Percentiles rank a stretch among this genome's conserved stretches.
Evolutionary conservation across 768 basidiomycete genomes (phyloP).

Genomic region (Boletus tomentosulus): DNA sequence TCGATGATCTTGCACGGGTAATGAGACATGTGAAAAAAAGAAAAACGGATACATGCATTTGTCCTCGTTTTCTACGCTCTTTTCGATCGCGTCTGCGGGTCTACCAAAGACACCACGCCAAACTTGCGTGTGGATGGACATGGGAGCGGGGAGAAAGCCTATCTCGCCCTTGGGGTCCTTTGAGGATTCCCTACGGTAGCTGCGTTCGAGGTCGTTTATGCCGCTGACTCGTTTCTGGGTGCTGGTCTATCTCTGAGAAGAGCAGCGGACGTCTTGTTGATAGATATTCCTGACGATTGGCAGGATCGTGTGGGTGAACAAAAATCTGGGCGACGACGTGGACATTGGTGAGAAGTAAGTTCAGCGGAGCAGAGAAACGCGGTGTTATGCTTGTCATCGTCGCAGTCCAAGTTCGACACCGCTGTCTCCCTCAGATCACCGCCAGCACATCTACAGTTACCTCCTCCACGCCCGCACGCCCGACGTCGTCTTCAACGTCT

Average conservation of each 20-base stretch:
- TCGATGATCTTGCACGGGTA: slow-evolving; percentile 68
- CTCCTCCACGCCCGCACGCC: slow-evolving; percentile 69
- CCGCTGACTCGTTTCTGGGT: slow-evolving; percentile 94
- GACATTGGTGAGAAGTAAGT: slow-evolving; percentile 49
- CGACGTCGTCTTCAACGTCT: slow-evolving; percentile 71
- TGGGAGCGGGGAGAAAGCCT: slow-evolving; percentile 84
- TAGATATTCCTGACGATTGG: too few relatives aligned
- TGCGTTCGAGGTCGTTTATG: slow-evolving; percentile 91
- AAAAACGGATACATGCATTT: slow-evolving; percentile 60
- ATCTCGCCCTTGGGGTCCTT: slow-evolving; percentile 93
- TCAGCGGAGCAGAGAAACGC: slow-evolving; percentile 61
- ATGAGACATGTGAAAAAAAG: slow-evolving; percentile 1
- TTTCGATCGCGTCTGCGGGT: slow-evolving; percentile 91
- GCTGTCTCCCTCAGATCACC: slow-evolving; percentile 52
- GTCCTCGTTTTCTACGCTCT: slow-evolving; percentile 95
- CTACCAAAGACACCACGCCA: slow-evolving; percentile 94
- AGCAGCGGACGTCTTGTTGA: too few relatives aligned
- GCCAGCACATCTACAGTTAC: slow-evolving; percentile 71
- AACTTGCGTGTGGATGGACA: slow-evolving; percentile 92
- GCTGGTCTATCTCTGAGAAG: slow-evolving; percentile 87
- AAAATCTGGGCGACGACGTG: slow-evolving; percentile 74
- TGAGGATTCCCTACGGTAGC: slow-evolving; percentile 73
- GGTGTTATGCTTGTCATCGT: slow-evolving; percentile 66
- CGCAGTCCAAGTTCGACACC: neutral
- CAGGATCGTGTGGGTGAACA: too few relatives aligned